Conservation (phyloP, 1,284 basidiomycete genomes). For the Sanghuangporus weigelae region DNA sequence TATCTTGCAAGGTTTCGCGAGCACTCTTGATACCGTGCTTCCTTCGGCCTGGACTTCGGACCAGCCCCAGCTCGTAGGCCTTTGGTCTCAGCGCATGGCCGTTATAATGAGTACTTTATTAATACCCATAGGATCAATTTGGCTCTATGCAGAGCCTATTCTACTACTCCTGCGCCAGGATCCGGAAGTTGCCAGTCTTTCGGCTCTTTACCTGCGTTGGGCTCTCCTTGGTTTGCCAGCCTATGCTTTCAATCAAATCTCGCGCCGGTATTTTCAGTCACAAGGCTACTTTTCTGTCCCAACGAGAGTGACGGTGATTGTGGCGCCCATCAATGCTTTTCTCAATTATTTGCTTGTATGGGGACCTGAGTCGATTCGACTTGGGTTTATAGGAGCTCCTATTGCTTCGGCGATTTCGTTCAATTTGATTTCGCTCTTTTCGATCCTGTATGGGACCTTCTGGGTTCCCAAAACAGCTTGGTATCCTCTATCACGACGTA, state of each 20-base stretch:
- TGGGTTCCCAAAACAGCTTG: conserved; percentile 78
- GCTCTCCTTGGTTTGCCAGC: conserved; percentile 83
- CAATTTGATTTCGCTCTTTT: conserved; percentile 73
- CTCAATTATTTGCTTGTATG: conserved; percentile 86
- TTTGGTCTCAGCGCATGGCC: conserved; percentile 88
- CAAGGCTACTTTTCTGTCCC: conserved; percentile 87
- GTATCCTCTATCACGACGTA: conserved; percentile 68
- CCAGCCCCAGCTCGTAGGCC: conserved; percentile 77
- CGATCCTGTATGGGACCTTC: conserved; percentile 67
- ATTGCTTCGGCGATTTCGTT: conserved; percentile 86
- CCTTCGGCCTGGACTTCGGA: conserved; percentile 88
- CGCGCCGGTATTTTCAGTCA: conserved; percentile 82
- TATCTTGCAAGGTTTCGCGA: conserved; percentile 79
- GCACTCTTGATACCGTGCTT: conserved; percentile 84
- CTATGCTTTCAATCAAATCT: conserved; percentile 73
- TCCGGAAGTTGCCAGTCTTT: conserved; percentile 76
- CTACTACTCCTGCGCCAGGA: conserved; percentile 82
- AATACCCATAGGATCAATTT: conserved; percentile 59
- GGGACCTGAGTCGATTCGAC: conserved; percentile 69
- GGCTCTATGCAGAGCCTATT: conserved; percentile 79
- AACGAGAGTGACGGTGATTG: conserved; percentile 77
- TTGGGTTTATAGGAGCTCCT: conserved; percentile 93
- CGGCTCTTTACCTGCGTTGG: conserved; percentile 73
- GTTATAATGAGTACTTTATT: conserved; percentile 60
- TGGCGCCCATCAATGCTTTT: conserved; percentile 83